Evolutionary conservation across 2,329 filamentous ascomycete species (phyloP), one percentile per base, ranked within the genome.

Genomic region (Elsinoe ampelina): DNA sequence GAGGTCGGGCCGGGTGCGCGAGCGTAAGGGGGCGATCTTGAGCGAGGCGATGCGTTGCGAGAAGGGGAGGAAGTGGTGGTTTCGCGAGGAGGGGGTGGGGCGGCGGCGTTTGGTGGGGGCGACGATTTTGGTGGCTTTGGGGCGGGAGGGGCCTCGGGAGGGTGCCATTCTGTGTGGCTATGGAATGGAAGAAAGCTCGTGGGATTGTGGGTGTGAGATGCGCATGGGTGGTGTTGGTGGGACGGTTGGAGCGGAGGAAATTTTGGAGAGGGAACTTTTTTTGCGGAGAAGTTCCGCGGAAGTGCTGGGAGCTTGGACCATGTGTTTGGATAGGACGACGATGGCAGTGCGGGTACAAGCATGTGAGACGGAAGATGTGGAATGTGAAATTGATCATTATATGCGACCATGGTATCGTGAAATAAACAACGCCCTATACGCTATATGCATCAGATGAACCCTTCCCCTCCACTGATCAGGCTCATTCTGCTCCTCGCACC

Each of bases 51-150:
- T 88, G 71, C 95, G 93, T 68, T 85, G 82, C 59, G 86, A 88
- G 73, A 97, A 97, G 61, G 88, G 86, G 73, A 96, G 87, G 82
- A 89, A 97, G 69, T 88, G 81, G 73, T 96, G 89, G 54, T 89
- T 86, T 68, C 89, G 91, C 60, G 85, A 84, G 63, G 90, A 87
- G 52, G 78, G 77, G 22, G 89, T 95, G 62, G 80, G 79, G 60
- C 80, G 79, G 68, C 87, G 89, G 61, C 79, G 66, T 45, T 63
- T 64, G 26, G 61, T 65, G 78, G 80, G 77, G 87, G 86, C 65
- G 78, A 68, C 70, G 63, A 67, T 63, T 61, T 68, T 62, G 59
- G 66, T 63, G 20, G 59, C 54, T 59, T 68, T 68, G 20, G 48
- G 34, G 34, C 48, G 48, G 32, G 48, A 35, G 34, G 48, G 48